These are phyloP conservation scores for Candida mattraensis DNA, from an alignment of 805 yeast genomes.

Conservation along the genomic window DNA sequence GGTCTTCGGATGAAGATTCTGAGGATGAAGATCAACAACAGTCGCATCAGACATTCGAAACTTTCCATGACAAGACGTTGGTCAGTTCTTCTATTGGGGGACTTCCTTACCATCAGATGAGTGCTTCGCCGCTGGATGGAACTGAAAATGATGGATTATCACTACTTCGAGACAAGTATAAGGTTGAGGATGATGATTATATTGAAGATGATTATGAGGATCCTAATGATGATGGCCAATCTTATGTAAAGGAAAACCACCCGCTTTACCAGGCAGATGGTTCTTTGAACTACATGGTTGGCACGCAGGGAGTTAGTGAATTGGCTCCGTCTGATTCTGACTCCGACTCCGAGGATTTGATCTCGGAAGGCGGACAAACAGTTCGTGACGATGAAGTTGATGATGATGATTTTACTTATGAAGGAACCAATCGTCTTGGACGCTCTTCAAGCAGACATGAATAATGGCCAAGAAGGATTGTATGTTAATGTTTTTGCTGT, in stretches of 20 bases:
- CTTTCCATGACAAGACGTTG: conserved; percentile 15
- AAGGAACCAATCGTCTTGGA: conserved; percentile 13
- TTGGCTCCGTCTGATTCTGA: conserved; percentile 25
- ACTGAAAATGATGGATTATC: no score
- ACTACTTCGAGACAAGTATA: conserved; percentile 64
- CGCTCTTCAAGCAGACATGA: conserved; percentile 13
- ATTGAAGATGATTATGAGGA: conserved; percentile 71
- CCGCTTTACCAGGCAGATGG: conserved; percentile 57
- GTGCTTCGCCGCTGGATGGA: conserved; percentile 38
- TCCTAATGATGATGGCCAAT: conserved; percentile 79
- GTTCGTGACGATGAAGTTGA: conserved; percentile 19
- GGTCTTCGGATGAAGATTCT: conserved; percentile 56
- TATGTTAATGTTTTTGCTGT: no score
- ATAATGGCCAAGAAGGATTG: conserved; percentile 3
- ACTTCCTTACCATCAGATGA: conserved; percentile 36
- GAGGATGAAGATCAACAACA: conserved; percentile 44
- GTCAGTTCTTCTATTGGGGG: conserved; percentile 33
- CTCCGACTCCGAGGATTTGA: conserved; percentile 31
- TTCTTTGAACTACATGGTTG: conserved; percentile 26
- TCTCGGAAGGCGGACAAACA: conserved; percentile 21
- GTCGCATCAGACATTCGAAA: conserved; percentile 7
- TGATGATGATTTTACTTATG: conserved; percentile 25
- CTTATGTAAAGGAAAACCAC: conserved; percentile 61
- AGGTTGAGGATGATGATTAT: conserved; percentile 65
- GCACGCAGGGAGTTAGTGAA: conserved; percentile 19